Conservation (phyloP, 345 rosid genomes). For the Linum tenue region DNA sequence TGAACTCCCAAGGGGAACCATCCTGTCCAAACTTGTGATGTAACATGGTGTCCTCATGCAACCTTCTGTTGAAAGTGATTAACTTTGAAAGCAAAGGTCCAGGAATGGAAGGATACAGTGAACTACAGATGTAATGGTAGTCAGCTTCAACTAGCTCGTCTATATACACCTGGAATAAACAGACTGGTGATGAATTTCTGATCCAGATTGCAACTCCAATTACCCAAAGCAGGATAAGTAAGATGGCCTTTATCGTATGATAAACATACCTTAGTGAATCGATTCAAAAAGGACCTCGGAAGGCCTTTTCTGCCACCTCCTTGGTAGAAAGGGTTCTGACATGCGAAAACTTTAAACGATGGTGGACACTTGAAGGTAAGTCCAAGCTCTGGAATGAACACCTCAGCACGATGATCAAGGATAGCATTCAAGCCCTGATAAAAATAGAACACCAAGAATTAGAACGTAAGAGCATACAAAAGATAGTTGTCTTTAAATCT, state of each 20-base stretch:
- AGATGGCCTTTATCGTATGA: not conserved
- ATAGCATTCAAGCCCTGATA: constrained; percentile 88
- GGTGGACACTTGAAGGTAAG: constrained; percentile 69
- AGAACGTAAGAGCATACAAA: not conserved
- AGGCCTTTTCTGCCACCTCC: constrained; percentile 99
- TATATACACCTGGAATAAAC: constrained; percentile 62
- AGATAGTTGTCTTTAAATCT: not conserved
- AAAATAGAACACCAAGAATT: constrained; percentile 1
- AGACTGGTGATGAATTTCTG: not conserved
- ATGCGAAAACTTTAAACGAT: constrained; percentile 83
- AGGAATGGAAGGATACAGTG: constrained; percentile 67
- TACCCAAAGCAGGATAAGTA: not conserved
- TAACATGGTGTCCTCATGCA: constrained; percentile 74
- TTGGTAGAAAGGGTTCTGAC: constrained; percentile 94
- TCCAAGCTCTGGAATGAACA: constrained; percentile 87
- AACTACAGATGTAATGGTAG: constrained; percentile 65
- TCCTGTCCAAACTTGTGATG: constrained; percentile 61
- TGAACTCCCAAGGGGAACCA: constrained; percentile 99
- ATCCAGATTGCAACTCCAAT: not conserved
- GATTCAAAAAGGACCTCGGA: constrained; percentile 87
- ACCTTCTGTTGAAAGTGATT: constrained; percentile 58
- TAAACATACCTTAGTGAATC: constrained; percentile 71
- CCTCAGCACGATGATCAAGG: constrained; percentile 93
- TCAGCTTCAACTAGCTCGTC: constrained; percentile 87
- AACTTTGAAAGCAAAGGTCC: constrained; percentile 56